Evolutionary conservation across 345 rosid genomes (phyloP), one percentile per base, ranked within the genome.

Genomic region (Arabis alpina): DNA sequence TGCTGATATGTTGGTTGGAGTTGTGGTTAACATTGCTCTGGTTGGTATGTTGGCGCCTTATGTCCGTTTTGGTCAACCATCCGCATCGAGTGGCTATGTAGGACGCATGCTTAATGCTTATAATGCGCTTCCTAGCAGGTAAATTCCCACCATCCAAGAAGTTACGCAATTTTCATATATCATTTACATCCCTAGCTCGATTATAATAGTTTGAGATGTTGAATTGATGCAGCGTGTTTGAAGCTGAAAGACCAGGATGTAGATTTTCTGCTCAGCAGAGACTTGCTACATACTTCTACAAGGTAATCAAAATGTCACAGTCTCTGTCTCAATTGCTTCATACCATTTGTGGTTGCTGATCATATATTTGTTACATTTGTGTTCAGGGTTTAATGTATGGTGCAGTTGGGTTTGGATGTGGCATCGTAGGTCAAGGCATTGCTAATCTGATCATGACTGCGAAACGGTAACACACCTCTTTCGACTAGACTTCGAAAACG

Each of bases 71-170:
- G 96, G 98, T 44, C 81, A 82, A 71, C 84, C 85, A 48, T 80
- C 96, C 10, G 68, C 80, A 2, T 83, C 96, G 0, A 84, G 54
- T 65, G 97, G 99, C 30, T 62, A 81, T 53, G 52, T 89, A 45
- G 99, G 97, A 69, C 48, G 74, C 40, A 47, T 84, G 74, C 85
- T 74, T 54, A 83, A 54, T 70, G 96, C 99, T 67, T 94, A 82
- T 84, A 82, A 80, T 36, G 91, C 99, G 41, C 98, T 94, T 71
- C 96, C 99, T 19, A 94, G 99, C 84, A 91, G 98, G 97, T 91
- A 37, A 36, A 3, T 6, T n/a, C 1, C 14, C 10, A 4, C 19
- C 8, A 53, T 53, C 48, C 52, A 64, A 49, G 36, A 49, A 54
- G 13, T 61, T 36, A 34, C 62, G 51, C 16, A 19, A 13, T 13